Evolutionary conservation across 1,139 yeast species (phyloP), one percentile per base, ranked within the genome.

Genomic region (Candida sp.): DNA sequence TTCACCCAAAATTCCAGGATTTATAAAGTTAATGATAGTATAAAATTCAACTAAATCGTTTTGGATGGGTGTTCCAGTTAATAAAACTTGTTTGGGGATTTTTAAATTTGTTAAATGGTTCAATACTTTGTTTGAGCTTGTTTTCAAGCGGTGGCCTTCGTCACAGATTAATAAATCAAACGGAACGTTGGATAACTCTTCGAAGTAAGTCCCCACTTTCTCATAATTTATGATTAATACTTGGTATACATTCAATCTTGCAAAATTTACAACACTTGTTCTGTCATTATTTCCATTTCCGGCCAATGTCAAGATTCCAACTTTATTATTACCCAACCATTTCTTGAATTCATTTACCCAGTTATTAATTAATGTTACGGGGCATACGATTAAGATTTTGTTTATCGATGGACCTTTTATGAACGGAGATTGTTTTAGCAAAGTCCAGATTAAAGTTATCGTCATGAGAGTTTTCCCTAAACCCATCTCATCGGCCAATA

Each of bases 401-500:
- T 69, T 67, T 4, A 75, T 67, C 0, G 70, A 63, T 0, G 82
- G 76, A 7, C 49, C 48, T 1, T 60, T 57, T 35, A 60, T 57
- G 38, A 62, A 56, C 0, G 96, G 96, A 15, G 81, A 80, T 54
- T 89, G 97, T 52, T 80, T 83, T 29, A 89, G 61, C 21, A 95
- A 63, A 0, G 97, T 89, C 95, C 96, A 89, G 3, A 93, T 74
- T 33, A 90, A 60, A 0, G 96, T 59, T 4, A 93, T 91, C 0
- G 97, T 82, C 79, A 85, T 90, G 33, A 93, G 64, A 0, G 98
- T 91, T 58, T 93, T 93, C 0, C 99, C 99, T 22, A 93, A 70
- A 0, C 99, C 99, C 99, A 93, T 93, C 57, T 93, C 98, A 61
- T 93, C 99, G 0, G 99, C 99, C 40, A 93, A 63, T 5, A 93